phyloP scores from a whole-genome alignment of 2,329 filamentous ascomycete species.

The Aureobasidium zeae region DNA sequence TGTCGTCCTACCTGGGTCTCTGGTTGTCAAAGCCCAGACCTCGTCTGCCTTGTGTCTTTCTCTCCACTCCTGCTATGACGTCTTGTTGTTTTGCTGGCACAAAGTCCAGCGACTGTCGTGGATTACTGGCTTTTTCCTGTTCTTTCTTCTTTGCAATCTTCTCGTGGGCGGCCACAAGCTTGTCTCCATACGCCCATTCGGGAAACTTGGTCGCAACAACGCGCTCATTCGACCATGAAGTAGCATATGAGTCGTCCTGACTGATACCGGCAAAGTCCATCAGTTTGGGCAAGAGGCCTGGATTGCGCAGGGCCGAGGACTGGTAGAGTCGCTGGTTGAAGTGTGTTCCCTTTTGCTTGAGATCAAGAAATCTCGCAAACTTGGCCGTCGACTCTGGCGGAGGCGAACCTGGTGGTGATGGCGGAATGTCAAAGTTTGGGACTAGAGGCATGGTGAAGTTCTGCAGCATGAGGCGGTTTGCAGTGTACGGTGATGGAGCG shows the following conservation, averaged over 20 bases:
- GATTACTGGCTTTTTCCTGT: conserved; percentile 5
- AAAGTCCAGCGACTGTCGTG: conserved; percentile 9
- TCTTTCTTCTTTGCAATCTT: conserved; percentile 14
- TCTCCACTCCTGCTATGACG: conserved; percentile 3
- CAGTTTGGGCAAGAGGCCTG: conserved; percentile 61
- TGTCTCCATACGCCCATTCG: conserved; percentile 15
- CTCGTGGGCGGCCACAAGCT: conserved; percentile 14
- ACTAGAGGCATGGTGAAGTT: conserved; percentile 64
- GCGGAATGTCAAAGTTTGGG: conserved; percentile 65
- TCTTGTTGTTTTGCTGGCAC: conserved; percentile 9
- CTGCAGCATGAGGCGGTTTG: conserved; percentile 54
- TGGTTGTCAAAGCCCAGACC: conserved; percentile 16
- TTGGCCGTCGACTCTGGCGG: conserved; percentile 40
- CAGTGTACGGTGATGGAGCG: conserved; percentile 56
- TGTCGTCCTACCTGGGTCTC: neutral
- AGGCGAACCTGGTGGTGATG: conserved; percentile 55
- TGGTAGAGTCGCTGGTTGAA: conserved; percentile 67
- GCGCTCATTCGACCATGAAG: conserved; percentile 38
- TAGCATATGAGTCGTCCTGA: conserved; percentile 54
- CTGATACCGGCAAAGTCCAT: conserved; percentile 56
- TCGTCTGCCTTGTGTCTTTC: conserved; percentile 8
- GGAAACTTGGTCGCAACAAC: conserved; percentile 20
- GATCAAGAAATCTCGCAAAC: conserved; percentile 61
- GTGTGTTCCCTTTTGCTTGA: conserved; percentile 69
- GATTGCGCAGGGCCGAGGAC: conserved; percentile 61